These are phyloP conservation scores for Penicillium sp. DNA, from an alignment of 2,329 filamentous ascomycete genomes.

Conservation along the genomic window DNA sequence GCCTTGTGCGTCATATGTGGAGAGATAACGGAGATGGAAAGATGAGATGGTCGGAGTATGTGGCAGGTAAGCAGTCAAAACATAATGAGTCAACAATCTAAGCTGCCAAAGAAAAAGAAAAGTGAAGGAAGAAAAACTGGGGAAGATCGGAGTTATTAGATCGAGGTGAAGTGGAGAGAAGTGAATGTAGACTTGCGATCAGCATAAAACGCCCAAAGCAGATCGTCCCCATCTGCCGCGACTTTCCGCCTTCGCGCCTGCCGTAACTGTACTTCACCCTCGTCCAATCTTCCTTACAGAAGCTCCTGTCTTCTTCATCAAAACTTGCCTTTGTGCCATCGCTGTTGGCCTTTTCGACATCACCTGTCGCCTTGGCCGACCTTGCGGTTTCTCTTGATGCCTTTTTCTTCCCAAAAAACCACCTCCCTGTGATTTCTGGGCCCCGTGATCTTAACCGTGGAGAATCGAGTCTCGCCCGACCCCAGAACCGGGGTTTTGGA, in stretches of 20 bases:
- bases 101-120: neutral
- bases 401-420: constrained; percentile 31
- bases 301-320: constrained; percentile 41
- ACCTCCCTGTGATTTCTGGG: constrained; percentile 30
- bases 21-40: constrained; percentile 6
- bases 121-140: neutral
- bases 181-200: neutral
- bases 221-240: constrained; percentile 28
- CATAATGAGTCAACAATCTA: neutral
- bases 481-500: constrained; percentile 48
- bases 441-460: constrained; percentile 43
- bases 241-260: constrained; percentile 34
- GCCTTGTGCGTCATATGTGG: constrained; percentile 32
- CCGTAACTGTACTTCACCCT: constrained; percentile 38
- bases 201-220: neutral
- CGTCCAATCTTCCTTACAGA: constrained; percentile 42
- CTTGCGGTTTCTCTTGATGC: constrained; percentile 29
- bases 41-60: neutral
- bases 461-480: constrained; percentile 47
- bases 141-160: neutral
- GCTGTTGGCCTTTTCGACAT: constrained; percentile 31
- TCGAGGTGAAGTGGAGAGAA: neutral
- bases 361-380: constrained; percentile 22
- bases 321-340: constrained; percentile 36
- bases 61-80: neutral